These are phyloP conservation scores for Calonectria multiphialidica DNA, from an alignment of 2,329 filamentous ascomycete species.

Conservation along the genomic window DNA sequence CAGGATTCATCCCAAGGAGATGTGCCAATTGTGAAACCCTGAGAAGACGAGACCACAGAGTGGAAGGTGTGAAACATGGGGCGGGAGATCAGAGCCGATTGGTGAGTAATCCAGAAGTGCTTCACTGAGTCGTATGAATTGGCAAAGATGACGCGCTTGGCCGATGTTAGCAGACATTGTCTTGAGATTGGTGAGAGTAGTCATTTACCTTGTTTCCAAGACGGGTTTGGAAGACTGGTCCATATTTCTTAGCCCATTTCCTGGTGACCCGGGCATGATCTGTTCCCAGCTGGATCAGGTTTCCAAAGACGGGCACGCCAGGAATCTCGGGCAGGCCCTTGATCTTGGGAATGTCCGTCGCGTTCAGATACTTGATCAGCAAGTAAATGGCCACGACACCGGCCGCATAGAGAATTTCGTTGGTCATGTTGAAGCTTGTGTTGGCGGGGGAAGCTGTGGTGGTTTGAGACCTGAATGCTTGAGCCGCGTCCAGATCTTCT, in stretches of 20 bases:
- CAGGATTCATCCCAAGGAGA: slow-evolving; percentile 88
- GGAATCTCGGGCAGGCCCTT: slow-evolving; percentile 72
- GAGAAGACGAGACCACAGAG: slow-evolving; percentile 79
- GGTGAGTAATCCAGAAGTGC: slow-evolving; percentile 82
- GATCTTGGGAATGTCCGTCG: slow-evolving; percentile 70
- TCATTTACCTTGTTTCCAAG: slow-evolving; percentile 73
- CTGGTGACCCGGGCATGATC: slow-evolving; percentile 67
- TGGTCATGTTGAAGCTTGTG: slow-evolving; percentile 12
- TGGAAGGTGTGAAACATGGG: slow-evolving; percentile 87
- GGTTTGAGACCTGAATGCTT: neutral
- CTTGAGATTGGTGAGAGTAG: neutral
- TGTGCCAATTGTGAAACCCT: slow-evolving; percentile 86
- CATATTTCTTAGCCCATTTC: slow-evolving; percentile 71
- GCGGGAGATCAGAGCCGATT: slow-evolving; percentile 81
- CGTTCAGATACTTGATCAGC: slow-evolving; percentile 50
- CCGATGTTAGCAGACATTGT: neutral
- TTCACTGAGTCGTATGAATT: slow-evolving; percentile 83
- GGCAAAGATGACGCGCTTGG: slow-evolving; percentile 77
- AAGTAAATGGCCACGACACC: slow-evolving; percentile 31
- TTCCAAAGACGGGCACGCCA: slow-evolving; percentile 73
- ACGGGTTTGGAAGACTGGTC: slow-evolving; percentile 74
- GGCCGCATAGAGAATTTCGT: slow-evolving; percentile 19
- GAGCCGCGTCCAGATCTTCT: neutral
- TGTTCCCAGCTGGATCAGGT: slow-evolving; percentile 70
- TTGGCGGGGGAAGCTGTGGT: neutral